Percentiles rank a stretch among this genome's conserved stretches.
phyloP scores from a whole-genome alignment of 1,139 yeast genomes.

The Tardiomyces blankii region DNA sequence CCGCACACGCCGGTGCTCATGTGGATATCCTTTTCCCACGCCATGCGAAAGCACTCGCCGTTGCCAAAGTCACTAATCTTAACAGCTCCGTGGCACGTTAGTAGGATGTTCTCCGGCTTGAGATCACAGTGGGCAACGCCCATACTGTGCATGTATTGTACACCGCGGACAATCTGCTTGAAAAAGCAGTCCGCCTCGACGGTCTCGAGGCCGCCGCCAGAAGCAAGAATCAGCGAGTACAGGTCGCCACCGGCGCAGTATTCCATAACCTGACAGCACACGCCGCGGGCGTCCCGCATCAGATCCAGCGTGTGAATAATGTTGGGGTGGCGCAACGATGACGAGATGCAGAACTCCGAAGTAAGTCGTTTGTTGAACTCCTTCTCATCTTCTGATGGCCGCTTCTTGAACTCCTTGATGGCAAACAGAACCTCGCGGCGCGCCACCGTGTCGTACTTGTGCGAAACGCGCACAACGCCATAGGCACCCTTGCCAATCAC shows the following conservation, averaged over 20 bases:
- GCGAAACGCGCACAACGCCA: constrained; percentile 70
- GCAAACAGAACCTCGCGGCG: constrained; percentile 51
- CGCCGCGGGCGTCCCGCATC: constrained; percentile 83
- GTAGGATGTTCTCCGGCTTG: constrained; percentile 82
- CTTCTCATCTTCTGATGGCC: constrained; percentile 43
- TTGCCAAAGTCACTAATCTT: constrained; percentile 95
- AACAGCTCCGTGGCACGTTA: constrained; percentile 68
- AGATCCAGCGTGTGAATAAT: constrained; percentile 82
- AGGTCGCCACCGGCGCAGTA: constrained; percentile 93
- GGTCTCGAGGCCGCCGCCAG: constrained; percentile 67
- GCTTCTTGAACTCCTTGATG: constrained; percentile 65
- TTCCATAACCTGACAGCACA: constrained; percentile 94
- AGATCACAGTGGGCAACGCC: constrained; percentile 94
- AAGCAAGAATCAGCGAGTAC: constrained; percentile 71
- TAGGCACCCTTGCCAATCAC: constrained; percentile 78
- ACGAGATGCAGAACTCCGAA: constrained; percentile 77
- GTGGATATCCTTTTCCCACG: constrained; percentile 88
- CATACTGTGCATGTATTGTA: constrained; percentile 92
- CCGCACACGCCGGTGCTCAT: constrained; percentile 81
- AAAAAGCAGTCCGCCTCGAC: constrained; percentile 93
- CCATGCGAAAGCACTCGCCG: constrained; percentile 92
- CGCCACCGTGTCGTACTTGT: constrained; percentile 26
- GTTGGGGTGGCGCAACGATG: constrained; percentile 66
- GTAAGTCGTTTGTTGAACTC: constrained; percentile 63
- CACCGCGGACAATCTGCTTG: constrained; percentile 84